Base-by-base conservation (phyloP, 768 basidiomycete species). In the Daedaleopsis sinensis region DNA sequence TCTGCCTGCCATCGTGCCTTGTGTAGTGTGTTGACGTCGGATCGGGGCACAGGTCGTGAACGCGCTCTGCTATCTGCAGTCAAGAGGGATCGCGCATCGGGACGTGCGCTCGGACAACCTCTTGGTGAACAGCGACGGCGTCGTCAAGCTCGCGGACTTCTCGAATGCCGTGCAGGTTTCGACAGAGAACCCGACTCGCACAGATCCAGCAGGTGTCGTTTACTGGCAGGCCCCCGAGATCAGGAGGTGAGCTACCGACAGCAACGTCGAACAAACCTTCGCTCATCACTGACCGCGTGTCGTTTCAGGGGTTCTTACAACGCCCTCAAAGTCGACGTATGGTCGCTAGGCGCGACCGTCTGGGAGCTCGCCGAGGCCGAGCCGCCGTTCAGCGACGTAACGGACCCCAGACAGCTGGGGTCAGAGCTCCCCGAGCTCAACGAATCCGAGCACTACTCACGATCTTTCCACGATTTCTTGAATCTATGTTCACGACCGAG, bases 191-290 rank as follows among this genome's bases (percentile, higher is more conserved):
- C 82, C 88, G 3, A 79, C 78, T 63, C 76, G 80, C 18, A 78
- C 77, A 18, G 90, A 91, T 37, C 71, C 74, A 23, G 89, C 84
- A 3, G 91, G 91, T 8, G 90, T 93, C 19, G 71, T 85, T 19
- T 93, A 87, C 76, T 94, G 91, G 91, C 91, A 93, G 81, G 89
- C 91, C 23, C 91, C 92, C 27, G 91, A 93, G 76, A 80, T 92
- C 65, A 82, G 90, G 76, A 78, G 71, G 90, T 91, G 70, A 68
- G 88, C 73, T 5, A 37, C 18, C 8, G 2, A 3, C n/a, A n/a
- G 12, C 21, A 19, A 48, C 36, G 37, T 37, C 48, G n/a, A n/a
- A n/a, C n/a, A n/a, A n/a, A n/a, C 12, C 9, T 9, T 6, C 4
- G 9, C 15, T 55, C 24, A n/a, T 21, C 15, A 19, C 39, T 55